A percentile compares a stretch with the other conserved stretches of the same genome.
Conservation (phyloP, 495 filamentous ascomycete species). For the Penicillium flavigenum region DNA sequence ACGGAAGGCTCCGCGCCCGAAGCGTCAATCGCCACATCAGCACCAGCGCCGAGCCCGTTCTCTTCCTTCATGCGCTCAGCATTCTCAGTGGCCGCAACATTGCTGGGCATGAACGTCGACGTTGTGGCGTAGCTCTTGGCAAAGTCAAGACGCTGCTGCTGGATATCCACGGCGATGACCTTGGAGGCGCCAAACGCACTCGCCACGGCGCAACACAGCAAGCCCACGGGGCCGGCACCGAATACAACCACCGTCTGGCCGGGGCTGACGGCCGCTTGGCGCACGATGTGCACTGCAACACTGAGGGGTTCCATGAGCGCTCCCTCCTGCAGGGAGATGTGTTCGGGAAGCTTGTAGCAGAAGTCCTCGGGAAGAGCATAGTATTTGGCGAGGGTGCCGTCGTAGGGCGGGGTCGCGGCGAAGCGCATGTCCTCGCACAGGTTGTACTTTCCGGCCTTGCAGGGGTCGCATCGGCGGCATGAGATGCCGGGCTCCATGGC, state of each 20-base stretch:
- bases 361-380: slow-evolving; percentile 56
- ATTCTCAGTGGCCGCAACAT: slow-evolving; percentile 38
- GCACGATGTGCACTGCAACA: slow-evolving; percentile 55
- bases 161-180: slow-evolving; percentile 57
- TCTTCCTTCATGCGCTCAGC: slow-evolving; percentile 43
- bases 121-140: slow-evolving; percentile 49
- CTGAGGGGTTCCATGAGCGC: slow-evolving; percentile 56
- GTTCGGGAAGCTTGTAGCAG: slow-evolving; percentile 52
- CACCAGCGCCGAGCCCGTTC: slow-evolving; percentile 48
- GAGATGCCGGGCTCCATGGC: slow-evolving; percentile 56
- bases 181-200: slow-evolving; percentile 52
- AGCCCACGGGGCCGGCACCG: slow-evolving; percentile 55
- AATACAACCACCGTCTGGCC: slow-evolving; percentile 55
- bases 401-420: slow-evolving; percentile 54
- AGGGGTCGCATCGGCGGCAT: slow-evolving; percentile 53
- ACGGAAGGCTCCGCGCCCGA: slow-evolving; percentile 56
- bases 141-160: slow-evolving; percentile 50
- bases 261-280: slow-evolving; percentile 44
- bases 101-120: slow-evolving; percentile 42
- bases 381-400: slow-evolving; percentile 56
- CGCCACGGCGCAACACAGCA: slow-evolving; percentile 54
- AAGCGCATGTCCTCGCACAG: slow-evolving; percentile 53
- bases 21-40: slow-evolving; percentile 58
- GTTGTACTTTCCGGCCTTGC: slow-evolving; percentile 54
- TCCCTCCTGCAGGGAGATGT: slow-evolving; percentile 49